Evolutionary conservation across 1,284 basidiomycete species (phyloP), one percentile per base, ranked within the genome.

Genomic region (Sanghuangporus weigelae): DNA sequence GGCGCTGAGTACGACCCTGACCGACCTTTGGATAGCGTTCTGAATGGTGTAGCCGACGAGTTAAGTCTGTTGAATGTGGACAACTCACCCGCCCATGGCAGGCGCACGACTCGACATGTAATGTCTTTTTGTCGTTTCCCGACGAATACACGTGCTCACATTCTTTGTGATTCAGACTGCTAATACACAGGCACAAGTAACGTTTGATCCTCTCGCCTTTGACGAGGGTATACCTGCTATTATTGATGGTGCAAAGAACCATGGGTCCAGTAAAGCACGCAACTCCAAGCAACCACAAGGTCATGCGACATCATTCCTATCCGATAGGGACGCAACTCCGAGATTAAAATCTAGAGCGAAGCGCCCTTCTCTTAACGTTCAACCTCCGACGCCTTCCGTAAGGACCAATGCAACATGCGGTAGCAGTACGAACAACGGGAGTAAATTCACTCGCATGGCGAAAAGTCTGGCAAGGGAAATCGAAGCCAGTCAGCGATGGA

Each of bases 1-100:
- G 89, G 85, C 31, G 88, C 86, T 49, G 93, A 95, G 71, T 95
- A 92, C 68, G 93, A 95, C 72, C 92, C 93, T 1, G 93, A 95
- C 57, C 79, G 93, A 49, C 90, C 89, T 14, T 73, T 95, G 26
- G 84, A 90, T 64, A 84, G 85, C 44, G 89, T 92, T 71, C 82
- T 91, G 61, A 84, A 82, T 38, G 83, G 83, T 58, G 82, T 82
- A 31, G 77, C 78, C 54, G 77, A 75, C 57, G 78, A 76, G 66
- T 74, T 83, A 50, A 82, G 80, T 69, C 75, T 81, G 62, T 80
- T 86, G 62, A 65, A 64, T 40, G 48, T 64, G 51, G 56, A 64
- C 31, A 60, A 35, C 8, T 38, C 63, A 19, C 50, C 21, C n/a
- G 26, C 51, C 60, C 75, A 77, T 1, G 81, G 80, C 6, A 78